Base-by-base conservation (phyloP, 345 rosid genomes). In the Syzygium oleosum region DNA sequence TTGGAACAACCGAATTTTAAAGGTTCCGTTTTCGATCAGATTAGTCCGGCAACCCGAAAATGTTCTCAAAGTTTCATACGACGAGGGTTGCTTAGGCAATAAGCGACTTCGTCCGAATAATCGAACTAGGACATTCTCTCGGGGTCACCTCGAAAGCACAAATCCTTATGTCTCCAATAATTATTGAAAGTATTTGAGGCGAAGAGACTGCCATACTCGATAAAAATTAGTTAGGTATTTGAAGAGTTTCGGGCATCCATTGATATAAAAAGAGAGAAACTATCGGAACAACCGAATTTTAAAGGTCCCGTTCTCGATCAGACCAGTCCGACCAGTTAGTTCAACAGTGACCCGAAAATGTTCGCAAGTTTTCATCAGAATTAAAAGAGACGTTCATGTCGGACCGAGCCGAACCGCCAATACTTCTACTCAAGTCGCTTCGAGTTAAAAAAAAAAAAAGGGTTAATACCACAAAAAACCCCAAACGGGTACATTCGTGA, bases 401-500 rank as follows among this genome's bases (percentile, higher is more conserved):
- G 2, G 29, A 63, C 1, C 21, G 10, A 63, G 29, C 10, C 41
- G 1, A 63, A 29, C 11, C 0, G 3, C 1, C 0, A 0, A 29
- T 2, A 0, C 16, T 2, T 63, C 29, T 27, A 63, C 17, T 7
- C 46, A 15, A 63, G 19, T 1, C 0, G 5, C 3, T 9, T 4
- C 7, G 77, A 29, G 0, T 65, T 3, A 0, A 16, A 65, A 65
- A 2, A 8, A 9, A 0, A 31, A 4, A 12, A 7, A 59, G 46
- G 1, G 46, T 43, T 6, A 43, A 43, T 43, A 43, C 46, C 46
- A 43, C 7, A 43, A 6, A 43, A 43, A 43, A 43, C 46, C 6
- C 46, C 1, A 43, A 43, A 43, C 46, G 1, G 4, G 7, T 43
- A 43, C 7, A 43, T 7, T 1, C 6, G 1, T 43, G 46, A 43